Evolutionary conservation across 2,329 filamentous ascomycete genomes (phyloP).

Genomic region (Septoria petroselini): DNA sequence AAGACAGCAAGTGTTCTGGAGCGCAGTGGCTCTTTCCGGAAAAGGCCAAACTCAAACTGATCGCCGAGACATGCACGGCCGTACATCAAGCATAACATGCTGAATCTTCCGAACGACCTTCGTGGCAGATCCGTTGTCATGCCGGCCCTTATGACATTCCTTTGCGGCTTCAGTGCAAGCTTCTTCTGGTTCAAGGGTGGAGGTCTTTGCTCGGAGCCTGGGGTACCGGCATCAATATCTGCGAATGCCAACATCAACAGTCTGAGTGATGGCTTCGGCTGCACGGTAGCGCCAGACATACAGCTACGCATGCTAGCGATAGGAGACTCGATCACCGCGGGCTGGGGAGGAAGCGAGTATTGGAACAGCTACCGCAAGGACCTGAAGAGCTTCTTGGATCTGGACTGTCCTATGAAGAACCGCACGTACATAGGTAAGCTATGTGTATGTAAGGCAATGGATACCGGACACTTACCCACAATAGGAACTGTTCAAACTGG

Average conservation of each 20-base stretch:
- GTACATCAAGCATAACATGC: neutral
- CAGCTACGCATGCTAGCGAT: constrained; percentile 11
- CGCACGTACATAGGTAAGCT: constrained; percentile 9
- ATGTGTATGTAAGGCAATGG: too few relatives aligned
- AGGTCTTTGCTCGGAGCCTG: neutral
- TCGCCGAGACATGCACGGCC: neutral
- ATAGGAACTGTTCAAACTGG: constrained; percentile 7
- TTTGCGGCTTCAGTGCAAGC: constrained; percentile 2
- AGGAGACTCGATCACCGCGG: constrained; percentile 16
- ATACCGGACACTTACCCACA: neutral
- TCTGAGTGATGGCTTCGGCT: constrained; percentile 2
- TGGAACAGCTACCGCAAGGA: constrained; percentile 14
- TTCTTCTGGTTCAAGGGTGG: constrained; percentile 1
- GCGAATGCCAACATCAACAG: neutral
- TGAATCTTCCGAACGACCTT: neutral
- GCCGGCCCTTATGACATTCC: neutral
- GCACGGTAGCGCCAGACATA: constrained; percentile 8
- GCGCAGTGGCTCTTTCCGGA: neutral
- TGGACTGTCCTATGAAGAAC: constrained; percentile 9
- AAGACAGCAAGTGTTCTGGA: neutral
- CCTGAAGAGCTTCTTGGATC: constrained; percentile 5
- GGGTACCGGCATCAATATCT: neutral
- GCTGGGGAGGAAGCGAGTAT: constrained; percentile 12
- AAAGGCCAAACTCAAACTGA: constrained; percentile 1
- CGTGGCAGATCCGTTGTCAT: neutral